Conservation (phyloP, 495 filamentous ascomycete genomes). For the Daldinia decipiens region DNA sequence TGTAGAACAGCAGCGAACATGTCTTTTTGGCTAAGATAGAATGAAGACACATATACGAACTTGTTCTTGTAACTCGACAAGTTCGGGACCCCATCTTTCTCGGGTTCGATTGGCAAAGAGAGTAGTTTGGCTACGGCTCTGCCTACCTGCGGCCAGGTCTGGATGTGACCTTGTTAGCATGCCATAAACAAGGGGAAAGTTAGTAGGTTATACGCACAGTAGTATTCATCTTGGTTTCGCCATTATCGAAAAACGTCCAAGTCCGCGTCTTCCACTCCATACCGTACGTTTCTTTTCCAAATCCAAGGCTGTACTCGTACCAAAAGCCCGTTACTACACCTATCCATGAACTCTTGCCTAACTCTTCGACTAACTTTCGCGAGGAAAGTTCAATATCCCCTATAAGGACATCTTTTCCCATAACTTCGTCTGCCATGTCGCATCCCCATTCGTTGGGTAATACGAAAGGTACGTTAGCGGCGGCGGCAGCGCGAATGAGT, state of each 20-base stretch:
- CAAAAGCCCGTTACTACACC: constrained; percentile 56
- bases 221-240: constrained; percentile 48
- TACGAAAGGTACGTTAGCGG: constrained; percentile 67
- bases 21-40: constrained; percentile 57
- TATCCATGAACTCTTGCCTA: constrained; percentile 63
- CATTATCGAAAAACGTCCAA: constrained; percentile 50
- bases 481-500: constrained; percentile 67
- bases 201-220: constrained; percentile 35
- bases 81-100: constrained; percentile 51
- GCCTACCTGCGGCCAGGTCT: constrained; percentile 55
- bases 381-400: neutral
- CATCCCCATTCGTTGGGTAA: constrained; percentile 67
- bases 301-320: constrained; percentile 54
- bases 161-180: constrained; percentile 15
- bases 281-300: constrained; percentile 41
- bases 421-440: constrained; percentile 47
- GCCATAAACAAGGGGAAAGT: neutral
- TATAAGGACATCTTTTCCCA: constrained; percentile 32
- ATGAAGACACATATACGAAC: constrained; percentile 56
- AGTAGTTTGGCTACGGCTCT: constrained; percentile 52
- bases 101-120: constrained; percentile 51
- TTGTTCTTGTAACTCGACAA: constrained; percentile 56
- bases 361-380: constrained; percentile 50
- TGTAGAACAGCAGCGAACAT: constrained; percentile 59
- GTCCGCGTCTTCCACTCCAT: constrained; percentile 47